These are phyloP conservation scores for Sugiyamaella mastotermitis DNA, from an alignment of 805 yeast genomes.

Conservation along the genomic window DNA sequence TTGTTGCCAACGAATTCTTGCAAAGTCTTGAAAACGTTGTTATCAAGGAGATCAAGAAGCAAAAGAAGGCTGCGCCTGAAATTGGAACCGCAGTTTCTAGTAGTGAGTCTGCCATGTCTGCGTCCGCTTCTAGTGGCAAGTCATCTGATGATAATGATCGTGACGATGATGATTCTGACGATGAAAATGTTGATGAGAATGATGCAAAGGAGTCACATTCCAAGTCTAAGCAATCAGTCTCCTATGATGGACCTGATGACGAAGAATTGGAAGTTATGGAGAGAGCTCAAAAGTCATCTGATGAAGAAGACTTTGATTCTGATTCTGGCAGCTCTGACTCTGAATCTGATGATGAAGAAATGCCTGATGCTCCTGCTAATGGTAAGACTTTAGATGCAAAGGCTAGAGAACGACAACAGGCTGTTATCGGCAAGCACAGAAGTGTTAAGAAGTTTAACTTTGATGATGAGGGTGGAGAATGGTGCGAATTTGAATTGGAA, in stretches of 20 bases:
- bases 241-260: slow-evolving; percentile 93
- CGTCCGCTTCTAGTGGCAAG: slow-evolving; percentile 21
- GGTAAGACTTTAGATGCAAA: slow-evolving; percentile 39
- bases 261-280: slow-evolving; percentile 89
- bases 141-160: slow-evolving; percentile 30
- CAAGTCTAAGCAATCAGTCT: slow-evolving; percentile 77
- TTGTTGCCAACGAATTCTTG: slow-evolving; percentile 62
- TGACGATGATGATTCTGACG: slow-evolving; percentile 43
- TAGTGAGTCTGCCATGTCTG: slow-evolving; percentile 29
- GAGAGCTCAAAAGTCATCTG: slow-evolving; percentile 48
- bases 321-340: slow-evolving; percentile 36
- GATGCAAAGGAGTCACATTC: slow-evolving; percentile 29
- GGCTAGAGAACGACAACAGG: slow-evolving; percentile 82
- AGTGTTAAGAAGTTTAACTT: slow-evolving; percentile 77
- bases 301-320: slow-evolving; percentile 29
- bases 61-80: slow-evolving; percentile 43
- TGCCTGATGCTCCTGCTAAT: slow-evolving; percentile 20
- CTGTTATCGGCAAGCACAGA: slow-evolving; percentile 66
- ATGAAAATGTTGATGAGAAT: slow-evolving; percentile 57
- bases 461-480: slow-evolving; percentile 80
- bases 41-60: slow-evolving; percentile 75
- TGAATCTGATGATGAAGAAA: slow-evolving; percentile 39
- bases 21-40: slow-evolving; percentile 65
- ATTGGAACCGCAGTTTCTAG: slow-evolving; percentile 33
- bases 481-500: slow-evolving; percentile 89